Evolutionary conservation across 345 rosid genomes (phyloP).

Genomic region (Cardamine occulta): DNA sequence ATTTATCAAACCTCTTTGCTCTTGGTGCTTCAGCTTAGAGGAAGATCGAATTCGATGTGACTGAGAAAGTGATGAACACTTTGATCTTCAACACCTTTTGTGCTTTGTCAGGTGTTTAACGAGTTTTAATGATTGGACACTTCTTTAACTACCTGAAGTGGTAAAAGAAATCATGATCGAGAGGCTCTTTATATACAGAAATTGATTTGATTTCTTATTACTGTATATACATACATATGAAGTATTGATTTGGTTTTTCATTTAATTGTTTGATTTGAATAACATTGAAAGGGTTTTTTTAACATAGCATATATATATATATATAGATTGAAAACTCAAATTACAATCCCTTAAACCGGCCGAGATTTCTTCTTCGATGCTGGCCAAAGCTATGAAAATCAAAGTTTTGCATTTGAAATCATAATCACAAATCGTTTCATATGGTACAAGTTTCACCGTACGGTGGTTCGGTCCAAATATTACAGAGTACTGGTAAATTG

Average conservation of each 20-base stretch:
- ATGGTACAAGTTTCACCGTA: slow-evolving; percentile 28
- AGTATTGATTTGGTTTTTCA: too few species aligned
- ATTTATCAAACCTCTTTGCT: slow-evolving; percentile 65
- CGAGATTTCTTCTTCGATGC: slow-evolving; percentile 20
- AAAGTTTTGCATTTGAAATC: background rate
- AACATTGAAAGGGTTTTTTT: background rate
- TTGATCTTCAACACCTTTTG: slow-evolving; percentile 75
- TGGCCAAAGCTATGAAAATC: slow-evolving; percentile 30
- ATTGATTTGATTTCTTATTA: too few species aligned
- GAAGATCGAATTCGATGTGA: slow-evolving; percentile 58
- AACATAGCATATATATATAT: slow-evolving; percentile 6
- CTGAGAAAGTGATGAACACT: slow-evolving; percentile 58
- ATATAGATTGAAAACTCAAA: slow-evolving; percentile 6
- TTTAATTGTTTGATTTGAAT: too few species aligned
- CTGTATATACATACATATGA: too few species aligned
- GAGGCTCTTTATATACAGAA: too few species aligned
- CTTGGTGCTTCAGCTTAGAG: slow-evolving; percentile 66
- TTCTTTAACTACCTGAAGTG: slow-evolving; percentile 52
- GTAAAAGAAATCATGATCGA: slow-evolving; percentile 31
- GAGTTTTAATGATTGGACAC: slow-evolving; percentile 79
- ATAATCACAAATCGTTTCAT: slow-evolving; percentile 32
- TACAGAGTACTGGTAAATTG: slow-evolving; percentile 6
- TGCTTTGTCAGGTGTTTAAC: slow-evolving; percentile 80
- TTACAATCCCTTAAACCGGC: slow-evolving; percentile 17
- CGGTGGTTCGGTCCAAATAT: background rate